Evolutionary conservation across 768 basidiomycete genomes (phyloP).

Genomic region (Tubosaeta sp.): DNA sequence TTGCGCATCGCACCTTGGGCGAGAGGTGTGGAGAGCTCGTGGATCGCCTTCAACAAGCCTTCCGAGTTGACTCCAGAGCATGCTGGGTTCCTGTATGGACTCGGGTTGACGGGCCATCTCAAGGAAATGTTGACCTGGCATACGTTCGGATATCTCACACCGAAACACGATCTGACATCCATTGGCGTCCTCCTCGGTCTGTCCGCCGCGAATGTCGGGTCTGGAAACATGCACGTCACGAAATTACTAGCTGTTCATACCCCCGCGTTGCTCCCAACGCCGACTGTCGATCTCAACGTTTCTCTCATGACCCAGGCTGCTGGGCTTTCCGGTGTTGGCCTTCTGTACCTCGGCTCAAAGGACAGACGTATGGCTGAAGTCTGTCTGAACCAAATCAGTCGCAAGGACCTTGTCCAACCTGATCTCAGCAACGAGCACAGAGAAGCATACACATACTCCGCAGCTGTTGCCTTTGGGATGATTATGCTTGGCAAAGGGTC

Average conservation of each 20-base stretch:
- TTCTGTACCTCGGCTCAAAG: conserved; percentile 85
- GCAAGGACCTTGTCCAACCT: conserved; percentile 70
- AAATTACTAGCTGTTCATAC: conserved; percentile 91
- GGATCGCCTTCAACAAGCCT: conserved; percentile 96
- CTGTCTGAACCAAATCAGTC: conserved; percentile 77
- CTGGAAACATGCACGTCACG: conserved; percentile 80
- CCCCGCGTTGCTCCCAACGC: conserved; percentile 84
- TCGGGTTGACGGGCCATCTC: conserved; percentile 90
- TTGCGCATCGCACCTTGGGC: conserved; percentile 77
- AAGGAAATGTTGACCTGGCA: conserved; percentile 91
- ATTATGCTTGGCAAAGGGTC: conserved; percentile 91
- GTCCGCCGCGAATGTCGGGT: conserved; percentile 85
- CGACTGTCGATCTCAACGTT: conserved; percentile 85
- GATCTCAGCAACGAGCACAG: conserved; percentile 86
- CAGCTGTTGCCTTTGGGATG: conserved; percentile 91
- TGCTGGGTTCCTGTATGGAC: conserved; percentile 91
- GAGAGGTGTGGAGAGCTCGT: conserved; percentile 80
- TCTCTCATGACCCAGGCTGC: conserved; percentile 87
- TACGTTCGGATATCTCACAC: conserved; percentile 91
- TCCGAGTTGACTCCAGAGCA: conserved; percentile 87
- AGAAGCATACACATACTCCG: conserved; percentile 87
- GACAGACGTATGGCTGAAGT: conserved; percentile 92
- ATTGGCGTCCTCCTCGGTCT: conserved; percentile 93
- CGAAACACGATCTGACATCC: conserved; percentile 93
- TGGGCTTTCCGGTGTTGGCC: conserved; percentile 80